Evolutionary conservation across 805 yeast genomes (phyloP).

Genomic region (Dipodascus albidus): DNA sequence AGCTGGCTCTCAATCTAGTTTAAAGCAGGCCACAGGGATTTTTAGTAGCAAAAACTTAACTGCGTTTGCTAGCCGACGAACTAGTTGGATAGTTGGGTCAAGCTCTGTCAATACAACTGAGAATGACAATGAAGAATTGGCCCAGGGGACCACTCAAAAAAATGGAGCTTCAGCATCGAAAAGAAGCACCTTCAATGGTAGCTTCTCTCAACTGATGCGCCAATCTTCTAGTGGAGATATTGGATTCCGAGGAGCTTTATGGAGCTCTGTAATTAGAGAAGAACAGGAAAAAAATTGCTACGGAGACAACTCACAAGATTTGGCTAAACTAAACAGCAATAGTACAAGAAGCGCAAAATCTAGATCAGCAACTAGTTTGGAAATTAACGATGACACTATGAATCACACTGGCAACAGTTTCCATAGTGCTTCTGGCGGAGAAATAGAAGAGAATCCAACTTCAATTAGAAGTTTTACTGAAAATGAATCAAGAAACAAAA

Average conservation of each 20-base stretch:
- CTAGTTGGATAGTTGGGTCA: not conserved
- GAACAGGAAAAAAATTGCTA: conserved; percentile 6
- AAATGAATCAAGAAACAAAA: no score
- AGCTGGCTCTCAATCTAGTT: not conserved
- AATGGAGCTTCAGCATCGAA: not conserved
- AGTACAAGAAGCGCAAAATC: no score
- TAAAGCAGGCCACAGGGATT: not conserved
- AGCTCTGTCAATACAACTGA: no score
- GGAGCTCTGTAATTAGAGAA: conserved; percentile 18
- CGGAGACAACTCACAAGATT: not conserved
- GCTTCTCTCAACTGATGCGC: not conserved
- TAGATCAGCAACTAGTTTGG: no score
- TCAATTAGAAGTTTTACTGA: no score
- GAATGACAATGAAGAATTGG: no score
- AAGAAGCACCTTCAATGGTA: not conserved
- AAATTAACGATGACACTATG: no score
- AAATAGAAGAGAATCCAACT: no score
- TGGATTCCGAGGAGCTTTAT: conserved; percentile 19
- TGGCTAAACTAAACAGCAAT: not conserved
- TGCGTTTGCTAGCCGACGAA: not conserved
- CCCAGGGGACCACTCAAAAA: not conserved
- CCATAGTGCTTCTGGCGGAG: no score
- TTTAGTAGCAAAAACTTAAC: not conserved
- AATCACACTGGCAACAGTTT: no score
- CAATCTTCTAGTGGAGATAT: conserved; percentile 6